These are phyloP conservation scores for Ceratopteris richardii DNA, from an alignment of 75 land plant genomes.

Conservation along the genomic window DNA sequence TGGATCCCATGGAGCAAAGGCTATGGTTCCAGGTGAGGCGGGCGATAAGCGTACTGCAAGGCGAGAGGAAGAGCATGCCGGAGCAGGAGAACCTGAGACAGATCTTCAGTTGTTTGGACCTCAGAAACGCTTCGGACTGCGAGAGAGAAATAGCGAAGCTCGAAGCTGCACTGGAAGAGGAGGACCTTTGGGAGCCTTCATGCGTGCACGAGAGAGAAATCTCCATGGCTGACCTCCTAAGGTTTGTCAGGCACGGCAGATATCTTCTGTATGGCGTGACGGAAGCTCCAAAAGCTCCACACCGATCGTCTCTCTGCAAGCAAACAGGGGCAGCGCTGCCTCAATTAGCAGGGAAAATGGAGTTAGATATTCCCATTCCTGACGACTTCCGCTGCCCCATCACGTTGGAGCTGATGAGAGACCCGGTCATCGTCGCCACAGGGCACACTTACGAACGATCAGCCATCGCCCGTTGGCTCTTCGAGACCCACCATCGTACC, in stretches of 20 bases:
- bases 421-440: constrained; percentile 85
- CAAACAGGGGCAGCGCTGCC: no score
- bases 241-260: constrained; percentile 61
- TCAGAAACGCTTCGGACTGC: constrained; percentile 45
- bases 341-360: no score
- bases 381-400: constrained; percentile 86
- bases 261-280: constrained; percentile 67
- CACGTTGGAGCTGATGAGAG: constrained; percentile 74
- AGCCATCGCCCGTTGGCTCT: constrained; percentile 64
- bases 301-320: background rate
- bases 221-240: constrained; percentile 37
- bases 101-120: constrained; percentile 39
- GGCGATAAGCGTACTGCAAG: constrained; percentile 33
- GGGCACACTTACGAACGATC: constrained; percentile 89
- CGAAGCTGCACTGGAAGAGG: constrained; percentile 39
- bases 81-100: constrained; percentile 21
- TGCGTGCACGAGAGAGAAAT: constrained; percentile 4
- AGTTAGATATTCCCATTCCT: constrained; percentile 31
- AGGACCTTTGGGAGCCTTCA: constrained; percentile 15
- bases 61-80: constrained; percentile 52
- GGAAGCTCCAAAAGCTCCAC: background rate
- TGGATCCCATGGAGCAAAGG: constrained; percentile 33
- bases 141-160: constrained; percentile 51
- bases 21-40: constrained; percentile 41
- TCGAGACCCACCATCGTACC: constrained; percentile 53